These are phyloP conservation scores for Drechslera avenae DNA, from an alignment of 2,329 filamentous ascomycete species.

Conservation along the genomic window DNA sequence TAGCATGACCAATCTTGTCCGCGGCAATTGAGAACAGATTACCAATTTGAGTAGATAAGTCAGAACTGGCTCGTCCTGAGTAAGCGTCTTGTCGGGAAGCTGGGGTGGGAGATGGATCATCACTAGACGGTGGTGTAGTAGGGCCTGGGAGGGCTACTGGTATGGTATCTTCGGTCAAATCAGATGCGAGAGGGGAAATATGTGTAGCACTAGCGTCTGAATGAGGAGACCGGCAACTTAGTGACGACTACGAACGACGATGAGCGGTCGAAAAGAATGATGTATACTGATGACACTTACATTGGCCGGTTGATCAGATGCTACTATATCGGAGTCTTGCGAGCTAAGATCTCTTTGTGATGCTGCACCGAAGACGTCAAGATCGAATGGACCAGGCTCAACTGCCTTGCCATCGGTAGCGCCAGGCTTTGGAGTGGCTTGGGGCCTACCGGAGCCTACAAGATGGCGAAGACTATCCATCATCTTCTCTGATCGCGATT, in stretches of 20 bases:
- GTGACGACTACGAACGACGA: too few species aligned
- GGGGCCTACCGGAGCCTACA: constrained; percentile 3
- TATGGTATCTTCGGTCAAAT: not conserved
- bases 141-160: not conserved
- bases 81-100: not conserved
- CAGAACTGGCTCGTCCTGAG: not conserved
- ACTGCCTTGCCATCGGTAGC: not conserved
- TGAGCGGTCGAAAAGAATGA: too few species aligned
- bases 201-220: too few species aligned
- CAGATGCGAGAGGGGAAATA: too few species aligned
- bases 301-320: not conserved
- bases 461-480: constrained; percentile 17
- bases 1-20: constrained; percentile 11
- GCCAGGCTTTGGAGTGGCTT: not conserved
- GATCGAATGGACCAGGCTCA: constrained; percentile 4
- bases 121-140: too few species aligned
- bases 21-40: constrained; percentile 12
- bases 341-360: not conserved
- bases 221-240: too few species aligned
- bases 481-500: constrained; percentile 14
- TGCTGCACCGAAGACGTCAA: constrained; percentile 3
- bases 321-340: not conserved
- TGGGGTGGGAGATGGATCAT: not conserved
- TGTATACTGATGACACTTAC: not conserved
- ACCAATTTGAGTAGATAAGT: constrained; percentile 3